Evolutionary conservation across 768 basidiomycete genomes (phyloP).

Genomic region (Lactarius deliciosus): DNA sequence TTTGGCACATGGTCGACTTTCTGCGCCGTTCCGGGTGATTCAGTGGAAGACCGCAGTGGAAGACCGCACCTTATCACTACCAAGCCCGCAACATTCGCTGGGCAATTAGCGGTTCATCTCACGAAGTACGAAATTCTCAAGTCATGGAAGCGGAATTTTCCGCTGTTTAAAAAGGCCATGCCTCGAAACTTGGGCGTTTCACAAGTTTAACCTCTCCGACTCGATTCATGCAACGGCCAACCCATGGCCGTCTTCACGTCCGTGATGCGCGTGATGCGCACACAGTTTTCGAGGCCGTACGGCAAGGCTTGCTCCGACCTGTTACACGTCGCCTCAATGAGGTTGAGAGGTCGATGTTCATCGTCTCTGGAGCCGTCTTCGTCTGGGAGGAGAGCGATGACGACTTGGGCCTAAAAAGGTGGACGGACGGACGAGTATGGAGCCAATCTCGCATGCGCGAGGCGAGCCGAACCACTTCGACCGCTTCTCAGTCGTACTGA

Average conservation of each 20-base stretch:
- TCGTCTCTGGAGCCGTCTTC: constrained; percentile 62
- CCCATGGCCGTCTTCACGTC: constrained; percentile 63
- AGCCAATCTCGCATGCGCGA: constrained; percentile 67
- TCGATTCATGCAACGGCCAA: constrained; percentile 57
- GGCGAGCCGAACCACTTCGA: constrained; percentile 35
- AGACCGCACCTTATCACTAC: constrained; percentile 26
- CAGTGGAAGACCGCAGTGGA: constrained; percentile 27
- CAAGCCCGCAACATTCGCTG: constrained; percentile 26
- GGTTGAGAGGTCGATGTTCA: constrained; percentile 52
- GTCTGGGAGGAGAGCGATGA: constrained; percentile 72
- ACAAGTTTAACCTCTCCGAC: constrained; percentile 40
- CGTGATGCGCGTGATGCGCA: constrained; percentile 67
- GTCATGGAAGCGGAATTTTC: constrained; percentile 16
- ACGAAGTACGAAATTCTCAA: constrained; percentile 30
- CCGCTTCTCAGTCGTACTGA: constrained; percentile 12
- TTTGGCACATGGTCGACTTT: constrained; percentile 27
- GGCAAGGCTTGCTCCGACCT: constrained; percentile 49
- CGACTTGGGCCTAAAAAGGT: constrained; percentile 61
- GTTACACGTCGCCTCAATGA: constrained; percentile 61
- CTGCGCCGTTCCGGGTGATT: constrained; percentile 25
- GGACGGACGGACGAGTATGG: constrained; percentile 73
- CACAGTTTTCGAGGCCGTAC: constrained; percentile 63
- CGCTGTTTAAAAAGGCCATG: constrained; percentile 27
- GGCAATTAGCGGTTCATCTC: constrained; percentile 27
- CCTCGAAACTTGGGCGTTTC: constrained; percentile 18